Base-by-base conservation (phyloP, 2,329 filamentous ascomycete genomes). In the Colletotrichum gigasporum region DNA sequence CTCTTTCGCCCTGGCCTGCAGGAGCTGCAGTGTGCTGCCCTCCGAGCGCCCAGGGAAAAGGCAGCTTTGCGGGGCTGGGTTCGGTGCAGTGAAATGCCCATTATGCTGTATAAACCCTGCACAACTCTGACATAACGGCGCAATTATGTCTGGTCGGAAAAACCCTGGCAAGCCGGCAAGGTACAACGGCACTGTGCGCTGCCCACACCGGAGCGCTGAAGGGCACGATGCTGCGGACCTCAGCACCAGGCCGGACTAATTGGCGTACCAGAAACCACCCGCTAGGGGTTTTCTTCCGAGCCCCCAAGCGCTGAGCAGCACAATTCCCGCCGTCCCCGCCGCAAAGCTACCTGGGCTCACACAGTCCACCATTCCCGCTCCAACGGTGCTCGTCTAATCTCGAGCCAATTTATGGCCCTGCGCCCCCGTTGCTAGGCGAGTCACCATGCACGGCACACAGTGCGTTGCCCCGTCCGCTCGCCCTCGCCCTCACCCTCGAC, bases 1-100 rank as follows among this genome's bases (percentile, higher is more conserved):
- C 50, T 56, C 44, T 64, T 59, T 64, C 42, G 47, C 58, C 53
- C 52, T 37, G 59, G 52, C 39, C 37, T 62, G 53, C 63, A 64
- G 53, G 48, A 60, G 47, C 37, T 61, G 56, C 37, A 16, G 12
- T 24, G 28, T 22, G 22, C 39, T 54, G 48, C 41, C 55, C 41
- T 64, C 41, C 32, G 41, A 64, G 48, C 45, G 14, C 34, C n/a
- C 53, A 42, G 56, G 26, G 41, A 57, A 56, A 37, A 55, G 41
- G 32, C 32, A 54, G 28, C 34, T 54, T 37, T 59, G 61, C 61
- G 61, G 61, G 61, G 61, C 61, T 60, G 26, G 39, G 32, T 32
- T 26, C 22, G 22, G 12, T 44, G 18, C 24, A 22, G 14, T 42
- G 24, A 10, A 39, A 24, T 34, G 22, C 16, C 18, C 37, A 44